A percentile compares a stretch with the other conserved stretches of the same genome.
phyloP scores from a whole-genome alignment of 1,284 basidiomycete genomes.

The Tilletia indica region DNA sequence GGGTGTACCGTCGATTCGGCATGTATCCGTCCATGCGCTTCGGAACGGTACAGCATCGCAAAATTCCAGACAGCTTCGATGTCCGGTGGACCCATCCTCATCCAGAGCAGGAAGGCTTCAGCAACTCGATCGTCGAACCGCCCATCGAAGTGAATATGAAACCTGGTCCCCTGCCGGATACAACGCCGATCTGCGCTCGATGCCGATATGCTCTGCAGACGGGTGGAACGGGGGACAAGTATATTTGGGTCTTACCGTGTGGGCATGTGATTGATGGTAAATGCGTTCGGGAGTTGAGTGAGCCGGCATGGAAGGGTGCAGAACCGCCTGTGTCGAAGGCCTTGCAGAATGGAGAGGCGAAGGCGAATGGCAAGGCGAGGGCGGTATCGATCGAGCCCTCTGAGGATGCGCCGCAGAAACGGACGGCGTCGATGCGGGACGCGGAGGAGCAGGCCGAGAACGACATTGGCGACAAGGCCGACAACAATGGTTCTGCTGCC shows the following conservation, averaged over 20 bases:
- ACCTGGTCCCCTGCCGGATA: slow-evolving; percentile 41
- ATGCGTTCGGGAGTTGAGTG: slow-evolving; percentile 39
- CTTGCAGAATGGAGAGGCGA: background rate
- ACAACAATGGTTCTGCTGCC: background rate
- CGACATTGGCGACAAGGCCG: background rate
- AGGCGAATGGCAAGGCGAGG: slow-evolving; percentile 5
- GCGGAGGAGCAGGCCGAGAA: background rate
- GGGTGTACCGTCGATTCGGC: background rate
- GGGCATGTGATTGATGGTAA: slow-evolving; percentile 50
- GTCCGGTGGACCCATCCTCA: slow-evolving; percentile 39
- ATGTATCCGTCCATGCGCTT: background rate
- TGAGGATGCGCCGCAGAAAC: background rate
- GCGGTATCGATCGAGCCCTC: background rate
- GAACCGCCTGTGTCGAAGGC: background rate
- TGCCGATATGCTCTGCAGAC: slow-evolving; percentile 42
- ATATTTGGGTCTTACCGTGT: slow-evolving; percentile 47
- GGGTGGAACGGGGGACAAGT: slow-evolving; percentile 34
- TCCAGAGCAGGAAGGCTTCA: slow-evolving; percentile 29
- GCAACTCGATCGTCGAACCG: slow-evolving; percentile 44
- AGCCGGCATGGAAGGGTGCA: slow-evolving; percentile 1
- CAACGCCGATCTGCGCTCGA: slow-evolving; percentile 46
- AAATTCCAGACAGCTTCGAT: slow-evolving; percentile 31
- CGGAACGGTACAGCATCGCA: slow-evolving; percentile 18
- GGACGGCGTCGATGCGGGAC: background rate
- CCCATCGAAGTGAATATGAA: slow-evolving; percentile 47